Conservation (phyloP, 2,329 filamentous ascomycete species). For the Fusarium sp. region DNA sequence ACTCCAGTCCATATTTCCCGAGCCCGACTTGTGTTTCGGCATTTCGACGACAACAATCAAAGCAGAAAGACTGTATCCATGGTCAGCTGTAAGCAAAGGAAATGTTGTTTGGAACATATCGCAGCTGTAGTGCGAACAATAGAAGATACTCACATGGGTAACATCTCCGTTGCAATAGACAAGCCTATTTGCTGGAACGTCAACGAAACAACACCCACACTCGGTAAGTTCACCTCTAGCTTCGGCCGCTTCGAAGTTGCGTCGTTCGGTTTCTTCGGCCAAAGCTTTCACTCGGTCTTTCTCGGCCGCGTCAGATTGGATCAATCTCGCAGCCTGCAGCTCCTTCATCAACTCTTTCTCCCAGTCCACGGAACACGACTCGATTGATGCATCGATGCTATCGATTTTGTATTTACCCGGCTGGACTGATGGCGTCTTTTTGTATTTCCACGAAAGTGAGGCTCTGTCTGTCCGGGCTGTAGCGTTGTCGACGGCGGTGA, state of each 20-base stretch:
- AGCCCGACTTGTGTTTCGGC: slow-evolving; percentile 77
- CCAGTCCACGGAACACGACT: not conserved
- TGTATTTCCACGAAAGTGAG: slow-evolving; percentile 17
- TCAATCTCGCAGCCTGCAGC: slow-evolving; percentile 36
- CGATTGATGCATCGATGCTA: slow-evolving; percentile 14
- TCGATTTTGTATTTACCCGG: slow-evolving; percentile 10
- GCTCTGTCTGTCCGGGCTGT: not conserved
- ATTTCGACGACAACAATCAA: slow-evolving; percentile 71
- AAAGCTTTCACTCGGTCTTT: slow-evolving; percentile 52
- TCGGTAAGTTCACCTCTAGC: slow-evolving; percentile 69
- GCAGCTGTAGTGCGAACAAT: not conserved
- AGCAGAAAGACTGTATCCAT: slow-evolving; percentile 71
- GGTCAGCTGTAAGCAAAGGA: slow-evolving; percentile 24
- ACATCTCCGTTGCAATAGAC: slow-evolving; percentile 72
- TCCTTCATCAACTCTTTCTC: slow-evolving; percentile 37
- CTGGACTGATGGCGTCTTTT: slow-evolving; percentile 18
- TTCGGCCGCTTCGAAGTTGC: slow-evolving; percentile 58
- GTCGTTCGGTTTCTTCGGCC: slow-evolving; percentile 37
- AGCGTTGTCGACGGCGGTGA: slow-evolving; percentile 26
- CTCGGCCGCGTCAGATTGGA: slow-evolving; percentile 6
- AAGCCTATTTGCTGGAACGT: slow-evolving; percentile 75
- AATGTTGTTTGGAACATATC: not conserved
- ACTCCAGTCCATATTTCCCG: slow-evolving; percentile 75
- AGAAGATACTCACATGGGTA: slow-evolving; percentile 61
- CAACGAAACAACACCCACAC: slow-evolving; percentile 79